A percentile compares a stretch with the other conserved stretches of the same genome.
These are phyloP conservation scores for Dalbergia cultrata DNA, from an alignment of 306 rosid genomes.

Conservation along the genomic window DNA sequence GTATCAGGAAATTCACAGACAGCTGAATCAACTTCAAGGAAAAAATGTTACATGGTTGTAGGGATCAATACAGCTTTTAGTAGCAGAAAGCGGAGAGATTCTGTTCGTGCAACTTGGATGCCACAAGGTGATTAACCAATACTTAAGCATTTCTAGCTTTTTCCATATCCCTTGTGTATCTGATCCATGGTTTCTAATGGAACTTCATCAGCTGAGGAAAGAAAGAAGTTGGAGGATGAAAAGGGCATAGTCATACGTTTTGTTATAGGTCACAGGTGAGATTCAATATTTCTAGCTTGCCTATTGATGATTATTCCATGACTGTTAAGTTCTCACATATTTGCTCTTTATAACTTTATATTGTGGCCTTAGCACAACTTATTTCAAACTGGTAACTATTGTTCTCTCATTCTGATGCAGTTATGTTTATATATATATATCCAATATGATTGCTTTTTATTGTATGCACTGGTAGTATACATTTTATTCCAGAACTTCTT, in stretches of 20 bases:
- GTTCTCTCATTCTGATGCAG: slow-evolving; percentile 35
- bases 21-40: slow-evolving; percentile 56
- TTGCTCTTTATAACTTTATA: slow-evolving; percentile 4
- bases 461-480: slow-evolving; percentile 36
- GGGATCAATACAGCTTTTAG: slow-evolving; percentile 93
- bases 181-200: slow-evolving; percentile 47
- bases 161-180: slow-evolving; percentile 40
- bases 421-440: slow-evolving; percentile 28
- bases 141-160: slow-evolving; percentile 29
- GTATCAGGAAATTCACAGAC: slow-evolving; percentile 54
- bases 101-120: slow-evolving; percentile 94
- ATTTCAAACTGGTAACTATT: slow-evolving; percentile 19
- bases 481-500: not conserved
- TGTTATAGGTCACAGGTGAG: slow-evolving; percentile 91
- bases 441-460: slow-evolving; percentile 35
- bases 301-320: slow-evolving; percentile 29
- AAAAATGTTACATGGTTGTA: slow-evolving; percentile 80
- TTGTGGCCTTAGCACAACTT: slow-evolving; percentile 15
- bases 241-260: slow-evolving; percentile 88
- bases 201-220: slow-evolving; percentile 62
- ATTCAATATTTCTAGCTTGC: slow-evolving; percentile 33
- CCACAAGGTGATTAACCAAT: slow-evolving; percentile 73
- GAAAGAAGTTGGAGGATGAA: slow-evolving; percentile 88
- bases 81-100: slow-evolving; percentile 86
- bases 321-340: slow-evolving; percentile 11